Evolutionary conservation across 495 filamentous ascomycete species (phyloP), one percentile per base, ranked within the genome.

Genomic region (Geoglossum glabrum): DNA sequence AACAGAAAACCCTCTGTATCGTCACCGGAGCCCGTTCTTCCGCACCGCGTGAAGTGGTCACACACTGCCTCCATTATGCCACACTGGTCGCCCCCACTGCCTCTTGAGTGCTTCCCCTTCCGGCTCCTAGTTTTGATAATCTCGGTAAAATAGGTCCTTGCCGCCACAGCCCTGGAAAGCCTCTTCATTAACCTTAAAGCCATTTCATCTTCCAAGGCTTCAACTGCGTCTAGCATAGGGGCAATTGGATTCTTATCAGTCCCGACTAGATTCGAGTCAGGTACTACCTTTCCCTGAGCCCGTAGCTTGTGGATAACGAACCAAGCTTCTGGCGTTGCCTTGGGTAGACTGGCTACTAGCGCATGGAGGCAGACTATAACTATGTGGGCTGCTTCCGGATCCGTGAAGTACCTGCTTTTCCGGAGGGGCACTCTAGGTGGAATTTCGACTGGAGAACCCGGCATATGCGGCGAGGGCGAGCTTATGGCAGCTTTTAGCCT

Each of bases 141-240:
- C 57, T 77, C 73, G 57, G 72, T 62, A 56, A 74, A 79, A n/a
- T 74, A 73, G 27, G 71, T 58, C 10, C 76, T 71, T 15, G 74
- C 74, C 8, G 71, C 72, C 28, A 84, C 67, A 30, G 75, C 79
- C 54, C 71, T 70, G 15, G 79, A 70, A 45, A 84, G 68, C 28
- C 77, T 73, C 56, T 68, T 72, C 33, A 79, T 69, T 34, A 85
- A 64, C 28, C 77, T 72, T 28, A 82, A 67, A 6, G 76, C 79
- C 38, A 78, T 68, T 46, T 83, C 80, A 62, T 84, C 71, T 58
- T 84, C 81, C 1, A 84, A 69, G n/a, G 70, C 69, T 60, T 84
- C 75, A 1, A 74, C 71, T 5, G 66, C 65, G 15, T 69, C 65
- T 10, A 73, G 61, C 17, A 74, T 28, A 3, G 49, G 15, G 17